Evolutionary conservation across 495 filamentous ascomycete species (phyloP).

Genomic region (Penicillium cinerascens): DNA sequence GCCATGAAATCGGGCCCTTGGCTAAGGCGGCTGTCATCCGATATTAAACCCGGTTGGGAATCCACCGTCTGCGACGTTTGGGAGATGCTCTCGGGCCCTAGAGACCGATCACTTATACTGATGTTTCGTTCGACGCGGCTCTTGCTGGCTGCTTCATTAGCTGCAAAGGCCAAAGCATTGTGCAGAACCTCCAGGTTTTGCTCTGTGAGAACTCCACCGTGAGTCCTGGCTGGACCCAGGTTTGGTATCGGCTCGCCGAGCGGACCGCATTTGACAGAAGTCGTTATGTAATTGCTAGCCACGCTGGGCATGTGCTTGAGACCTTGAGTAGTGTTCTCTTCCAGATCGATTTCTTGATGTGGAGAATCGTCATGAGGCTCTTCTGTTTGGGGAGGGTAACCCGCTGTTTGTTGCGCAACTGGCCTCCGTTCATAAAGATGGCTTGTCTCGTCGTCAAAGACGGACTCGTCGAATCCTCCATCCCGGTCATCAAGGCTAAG

Average conservation of each 20-base stretch:
- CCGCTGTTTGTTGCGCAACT: conserved; percentile 13
- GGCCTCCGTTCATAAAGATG: conserved; percentile 45
- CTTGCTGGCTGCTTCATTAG: conserved; percentile 66
- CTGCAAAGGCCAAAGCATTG: conserved; percentile 74
- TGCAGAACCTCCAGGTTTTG: conserved; percentile 71
- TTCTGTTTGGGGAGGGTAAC: conserved; percentile 8
- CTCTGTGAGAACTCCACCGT: conserved; percentile 46
- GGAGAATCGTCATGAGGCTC: conserved; percentile 5
- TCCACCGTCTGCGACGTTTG: conserved; percentile 33
- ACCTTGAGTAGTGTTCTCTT: conserved; percentile 16
- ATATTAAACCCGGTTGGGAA: conserved; percentile 47
- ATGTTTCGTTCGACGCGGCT: conserved; percentile 60
- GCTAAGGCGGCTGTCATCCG: conserved; percentile 47
- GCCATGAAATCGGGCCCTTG: conserved; percentile 33
- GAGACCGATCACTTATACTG: conserved; percentile 42
- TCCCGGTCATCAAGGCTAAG: conserved; percentile 46
- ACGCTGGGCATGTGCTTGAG: conserved; percentile 42
- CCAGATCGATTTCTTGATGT: conserved; percentile 13
- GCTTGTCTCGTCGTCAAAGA: conserved; percentile 66
- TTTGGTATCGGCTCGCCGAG: conserved; percentile 28
- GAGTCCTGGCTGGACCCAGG: conserved; percentile 28
- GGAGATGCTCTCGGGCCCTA: conserved; percentile 33
- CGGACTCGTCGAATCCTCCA: conserved; percentile 68
- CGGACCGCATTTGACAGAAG: conserved; percentile 25
- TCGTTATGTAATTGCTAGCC: conserved; percentile 35